phyloP scores from a whole-genome alignment of 2,329 filamentous ascomycete genomes.

The Clonostachys chloroleuca region DNA sequence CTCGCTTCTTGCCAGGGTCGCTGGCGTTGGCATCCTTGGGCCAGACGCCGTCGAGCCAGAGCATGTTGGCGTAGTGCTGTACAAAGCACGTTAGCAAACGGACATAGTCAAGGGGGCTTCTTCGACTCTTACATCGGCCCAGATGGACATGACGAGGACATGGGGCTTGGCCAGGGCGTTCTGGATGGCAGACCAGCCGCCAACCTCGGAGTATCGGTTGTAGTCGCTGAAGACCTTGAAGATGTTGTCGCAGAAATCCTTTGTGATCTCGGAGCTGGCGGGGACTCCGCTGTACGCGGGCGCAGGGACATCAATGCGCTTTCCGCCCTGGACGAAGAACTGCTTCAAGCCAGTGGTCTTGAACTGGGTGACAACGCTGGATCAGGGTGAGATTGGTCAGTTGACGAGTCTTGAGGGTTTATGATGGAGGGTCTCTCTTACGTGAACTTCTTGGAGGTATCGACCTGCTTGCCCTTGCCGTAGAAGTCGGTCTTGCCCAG shows the following conservation, averaged over 20 bases:
- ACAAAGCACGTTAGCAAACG: not conserved
- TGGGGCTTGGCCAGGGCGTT: conserved; percentile 50
- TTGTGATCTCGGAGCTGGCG: conserved; percentile 54
- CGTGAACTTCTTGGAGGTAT: conserved; percentile 52
- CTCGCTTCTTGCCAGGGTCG: conserved; percentile 13
- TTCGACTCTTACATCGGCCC: conserved; percentile 31
- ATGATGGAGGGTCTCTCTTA: conserved; percentile 3
- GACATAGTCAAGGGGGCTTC: not conserved
- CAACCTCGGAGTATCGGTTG: conserved; percentile 44
- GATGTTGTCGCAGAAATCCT: conserved; percentile 50
- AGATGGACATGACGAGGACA: conserved; percentile 60
- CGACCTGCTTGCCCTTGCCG: conserved; percentile 52
- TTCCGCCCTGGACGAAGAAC: conserved; percentile 56
- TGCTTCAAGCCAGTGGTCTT: conserved; percentile 43
- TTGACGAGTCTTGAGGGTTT: not conserved
- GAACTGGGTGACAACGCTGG: conserved; percentile 58
- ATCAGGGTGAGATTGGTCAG: not conserved
- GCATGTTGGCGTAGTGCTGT: conserved; percentile 55
- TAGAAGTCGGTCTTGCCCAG: conserved; percentile 57
- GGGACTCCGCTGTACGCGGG: conserved; percentile 51
- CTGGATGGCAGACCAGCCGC: conserved; percentile 52
- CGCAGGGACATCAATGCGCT: conserved; percentile 42
- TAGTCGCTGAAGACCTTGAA: conserved; percentile 45
- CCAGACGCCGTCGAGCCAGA: conserved; percentile 64
- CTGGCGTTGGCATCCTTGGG: conserved; percentile 26